These are phyloP conservation scores for Leccinellum rugosiceps DNA, from an alignment of 768 basidiomycete species.

Conservation along the genomic window DNA sequence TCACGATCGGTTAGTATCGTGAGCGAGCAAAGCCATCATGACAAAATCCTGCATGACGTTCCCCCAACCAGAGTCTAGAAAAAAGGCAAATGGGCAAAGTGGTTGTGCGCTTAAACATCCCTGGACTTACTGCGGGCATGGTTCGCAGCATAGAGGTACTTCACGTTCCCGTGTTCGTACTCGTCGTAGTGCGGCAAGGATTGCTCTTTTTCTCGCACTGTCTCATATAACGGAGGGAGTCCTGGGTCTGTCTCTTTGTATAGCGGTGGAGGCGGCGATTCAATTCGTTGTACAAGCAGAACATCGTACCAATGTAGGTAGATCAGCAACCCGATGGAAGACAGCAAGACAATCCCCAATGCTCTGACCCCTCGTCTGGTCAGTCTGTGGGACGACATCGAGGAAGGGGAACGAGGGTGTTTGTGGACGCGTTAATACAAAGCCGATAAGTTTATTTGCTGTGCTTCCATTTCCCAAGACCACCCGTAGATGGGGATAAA, in stretches of 20 bases:
- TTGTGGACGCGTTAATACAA: neutral
- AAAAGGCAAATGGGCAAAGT: neutral
- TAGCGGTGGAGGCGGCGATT: neutral
- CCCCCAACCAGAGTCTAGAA: slow-evolving; percentile 38
- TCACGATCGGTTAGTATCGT: slow-evolving; percentile 35
- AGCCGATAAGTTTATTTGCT: neutral
- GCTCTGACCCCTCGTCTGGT: slow-evolving; percentile 25
- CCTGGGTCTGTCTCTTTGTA: neutral
- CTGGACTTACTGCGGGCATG: slow-evolving; percentile 36
- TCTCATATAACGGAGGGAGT: slow-evolving; percentile 42
- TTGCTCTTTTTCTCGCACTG: slow-evolving; percentile 37
- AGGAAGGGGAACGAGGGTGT: neutral
- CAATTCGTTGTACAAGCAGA: neutral
- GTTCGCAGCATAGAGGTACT: slow-evolving; percentile 48
- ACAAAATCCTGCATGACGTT: slow-evolving; percentile 42
- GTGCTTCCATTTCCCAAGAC: slow-evolving; percentile 3
- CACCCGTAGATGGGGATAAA: neutral
- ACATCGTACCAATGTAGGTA: slow-evolving; percentile 10
- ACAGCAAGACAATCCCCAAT: slow-evolving; percentile 7
- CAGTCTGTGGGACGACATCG: slow-evolving; percentile 21
- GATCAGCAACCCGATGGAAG: slow-evolving; percentile 12
- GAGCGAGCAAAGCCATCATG: slow-evolving; percentile 35
- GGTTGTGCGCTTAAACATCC: neutral
- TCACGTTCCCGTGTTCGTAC: slow-evolving; percentile 33
- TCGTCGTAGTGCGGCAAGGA: slow-evolving; percentile 40